Conservation (phyloP, 2,329 filamentous ascomycete genomes). For the Aurifilum marmelostoma region DNA sequence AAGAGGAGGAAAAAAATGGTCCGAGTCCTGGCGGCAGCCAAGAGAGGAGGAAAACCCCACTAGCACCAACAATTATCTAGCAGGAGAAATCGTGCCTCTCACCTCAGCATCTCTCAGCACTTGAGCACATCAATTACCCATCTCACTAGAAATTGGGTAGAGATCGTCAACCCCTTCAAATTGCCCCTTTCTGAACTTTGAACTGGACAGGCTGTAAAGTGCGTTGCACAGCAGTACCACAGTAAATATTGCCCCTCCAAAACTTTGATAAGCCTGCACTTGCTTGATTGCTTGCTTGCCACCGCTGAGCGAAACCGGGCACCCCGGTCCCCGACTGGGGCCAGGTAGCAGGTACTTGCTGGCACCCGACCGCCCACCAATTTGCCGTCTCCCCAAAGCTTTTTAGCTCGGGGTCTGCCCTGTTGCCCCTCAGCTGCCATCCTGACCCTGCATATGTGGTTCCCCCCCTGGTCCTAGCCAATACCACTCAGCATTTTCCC, state of each 20-base stretch:
- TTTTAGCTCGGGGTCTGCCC: conserved; percentile 23
- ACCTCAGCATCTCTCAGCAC: not conserved
- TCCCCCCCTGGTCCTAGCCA: conserved; percentile 7
- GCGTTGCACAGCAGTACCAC: not conserved
- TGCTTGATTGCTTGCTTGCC: not conserved
- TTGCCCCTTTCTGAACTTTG: not conserved
- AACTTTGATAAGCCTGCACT: not conserved
- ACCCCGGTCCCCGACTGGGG: conserved; percentile 12
- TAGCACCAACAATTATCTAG: conserved; percentile 3
- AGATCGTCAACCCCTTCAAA: no score
- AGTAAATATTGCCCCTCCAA: not conserved
- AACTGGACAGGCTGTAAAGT: not conserved
- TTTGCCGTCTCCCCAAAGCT: conserved; percentile 27
- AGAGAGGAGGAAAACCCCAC: not conserved
- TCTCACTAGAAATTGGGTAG: not conserved
- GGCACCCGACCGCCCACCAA: conserved; percentile 22
- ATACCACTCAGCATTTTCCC: conserved; percentile 28
- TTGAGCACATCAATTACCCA: not conserved
- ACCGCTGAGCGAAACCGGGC: conserved; percentile 8
- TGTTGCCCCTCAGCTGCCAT: conserved; percentile 16
- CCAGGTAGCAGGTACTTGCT: conserved; percentile 20
- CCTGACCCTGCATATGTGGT: conserved; percentile 1
- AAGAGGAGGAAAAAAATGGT: not conserved
- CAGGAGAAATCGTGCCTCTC: not conserved
- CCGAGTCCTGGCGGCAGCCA: not conserved